Evolutionary conservation across 164 flowering plant genomes (phyloP), one percentile per base, ranked within the genome.

Genomic region (Warburgia ugandensis): DNA sequence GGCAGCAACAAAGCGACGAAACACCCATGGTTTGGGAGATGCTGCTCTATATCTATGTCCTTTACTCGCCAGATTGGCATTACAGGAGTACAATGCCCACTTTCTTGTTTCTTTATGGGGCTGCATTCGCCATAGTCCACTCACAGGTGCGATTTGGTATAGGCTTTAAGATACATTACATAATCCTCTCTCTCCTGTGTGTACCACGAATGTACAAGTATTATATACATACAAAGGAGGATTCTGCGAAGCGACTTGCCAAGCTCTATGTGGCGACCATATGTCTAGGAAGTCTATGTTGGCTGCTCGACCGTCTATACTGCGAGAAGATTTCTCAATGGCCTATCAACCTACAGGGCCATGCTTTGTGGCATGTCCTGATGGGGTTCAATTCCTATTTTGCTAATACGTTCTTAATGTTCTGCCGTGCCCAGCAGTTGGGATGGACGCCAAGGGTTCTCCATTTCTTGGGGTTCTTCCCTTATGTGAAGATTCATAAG

Each of bases 11-110:
- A 58, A 66, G 75, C 32, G 77, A 73, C 61, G 74, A 73, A 65
- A 73, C 78, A 26, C 94, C 94, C 22, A 81, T 84, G 92, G 86
- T 77, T 12, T 84, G 94, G 94, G 94, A 84, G 62, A 73, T 79
- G 77, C 83, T 84, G 22, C 77, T 84, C 1, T 85, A 85, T 48
- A 67, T 85, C 31, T 84, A 84, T 66, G 81, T 84, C 58, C 81
- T 84, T 23, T 75, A 78, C 62, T 85, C 95, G 9, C 95, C 95
- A 14, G 90, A 83, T 59, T 85, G 95, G 95, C 95, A 85, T 61
- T 85, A 85, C 42, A 67, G 84, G 11, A 80, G 87, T 55, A 85
- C 90, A 35, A 85, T 85, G 90, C 95, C 95, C 7, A 85, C 78
- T 26, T 80, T 83, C 72, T 68, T 85, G 43, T 80, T 78, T 62